Evolutionary conservation across 106 monocot genomes (phyloP).

Genomic region (Acorus gramineus): DNA sequence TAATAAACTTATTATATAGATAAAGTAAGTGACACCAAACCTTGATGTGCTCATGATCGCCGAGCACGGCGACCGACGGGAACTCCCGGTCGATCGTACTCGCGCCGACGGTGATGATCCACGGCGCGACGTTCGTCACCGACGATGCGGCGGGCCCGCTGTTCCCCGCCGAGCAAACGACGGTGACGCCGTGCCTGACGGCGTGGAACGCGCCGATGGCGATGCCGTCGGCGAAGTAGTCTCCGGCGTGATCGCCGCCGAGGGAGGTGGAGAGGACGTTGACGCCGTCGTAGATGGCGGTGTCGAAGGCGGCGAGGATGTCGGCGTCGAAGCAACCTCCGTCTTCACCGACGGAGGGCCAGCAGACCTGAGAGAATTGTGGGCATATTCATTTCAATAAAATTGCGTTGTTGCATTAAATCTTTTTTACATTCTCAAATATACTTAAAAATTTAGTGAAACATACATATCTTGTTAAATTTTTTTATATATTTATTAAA

Average conservation of each 20-base stretch:
- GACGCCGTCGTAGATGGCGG: constrained; percentile 51
- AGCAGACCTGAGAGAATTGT: too few species aligned
- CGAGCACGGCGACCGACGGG: constrained; percentile 7
- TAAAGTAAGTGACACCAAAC: neutral
- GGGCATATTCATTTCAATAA: too few species aligned
- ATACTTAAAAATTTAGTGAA: too few species aligned
- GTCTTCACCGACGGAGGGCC: too few species aligned
- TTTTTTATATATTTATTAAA: too few species aligned
- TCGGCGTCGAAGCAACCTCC: constrained; percentile 13
- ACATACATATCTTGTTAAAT: too few species aligned
- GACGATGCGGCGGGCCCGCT: neutral
- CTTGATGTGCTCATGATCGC: constrained; percentile 12
- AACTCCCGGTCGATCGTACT: constrained; percentile 25
- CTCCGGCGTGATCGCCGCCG: neutral
- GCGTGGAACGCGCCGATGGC: constrained; percentile 35
- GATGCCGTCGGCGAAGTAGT: constrained; percentile 6
- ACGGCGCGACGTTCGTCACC: constrained; percentile 16
- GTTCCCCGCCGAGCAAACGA: constrained; percentile 28
- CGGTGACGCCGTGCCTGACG: constrained; percentile 10
- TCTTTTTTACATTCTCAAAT: too few species aligned
- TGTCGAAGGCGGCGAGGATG: constrained; percentile 34
- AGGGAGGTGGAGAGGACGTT: constrained; percentile 49
- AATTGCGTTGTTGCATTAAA: too few species aligned
- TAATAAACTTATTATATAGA: neutral
- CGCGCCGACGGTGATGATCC: constrained; percentile 24